phyloP scores from a whole-genome alignment of 2,329 filamentous ascomycete genomes.

The Sclerotinia glacialis region DNA sequence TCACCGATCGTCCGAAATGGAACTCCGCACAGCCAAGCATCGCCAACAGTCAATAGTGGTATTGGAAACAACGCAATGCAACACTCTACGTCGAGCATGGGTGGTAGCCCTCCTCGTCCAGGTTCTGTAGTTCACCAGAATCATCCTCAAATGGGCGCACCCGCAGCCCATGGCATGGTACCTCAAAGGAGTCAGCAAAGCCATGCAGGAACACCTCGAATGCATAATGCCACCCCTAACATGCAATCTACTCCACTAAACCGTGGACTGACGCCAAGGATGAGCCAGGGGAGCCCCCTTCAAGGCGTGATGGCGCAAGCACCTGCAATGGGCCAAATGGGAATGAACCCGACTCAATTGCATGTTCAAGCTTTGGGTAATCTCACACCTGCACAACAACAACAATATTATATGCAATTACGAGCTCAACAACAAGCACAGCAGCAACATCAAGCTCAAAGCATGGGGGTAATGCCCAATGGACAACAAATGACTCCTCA shows the following conservation, averaged over 20 bases:
- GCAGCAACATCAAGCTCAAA: constrained; percentile 19
- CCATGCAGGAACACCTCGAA: constrained; percentile 61
- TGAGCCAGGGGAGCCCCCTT: constrained; percentile 61
- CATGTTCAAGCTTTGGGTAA: constrained; percentile 43
- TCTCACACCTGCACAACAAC: constrained; percentile 29
- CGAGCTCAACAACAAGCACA: constrained; percentile 28
- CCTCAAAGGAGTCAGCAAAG: constrained; percentile 65
- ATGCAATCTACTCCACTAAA: constrained; percentile 61
- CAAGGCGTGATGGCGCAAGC: constrained; percentile 58
- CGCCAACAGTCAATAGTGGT: constrained; percentile 55
- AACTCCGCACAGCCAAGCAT: constrained; percentile 63
- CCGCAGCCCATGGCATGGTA: constrained; percentile 62
- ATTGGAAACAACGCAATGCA: constrained; percentile 55
- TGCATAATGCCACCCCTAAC: constrained; percentile 60
- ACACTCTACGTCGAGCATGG: constrained; percentile 64
- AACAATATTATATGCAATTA: constrained; percentile 32
- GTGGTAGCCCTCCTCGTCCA: constrained; percentile 64
- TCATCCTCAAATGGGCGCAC: constrained; percentile 54
- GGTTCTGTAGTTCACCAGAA: constrained; percentile 61
- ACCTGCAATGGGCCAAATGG: constrained; percentile 53
- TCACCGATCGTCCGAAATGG: constrained; percentile 66
- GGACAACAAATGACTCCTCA: constrained; percentile 20
- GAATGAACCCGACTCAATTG: constrained; percentile 46
- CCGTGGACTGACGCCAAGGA: constrained; percentile 56
- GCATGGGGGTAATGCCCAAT: constrained; percentile 12